Percentiles rank a stretch among this genome's conserved stretches.
These are phyloP conservation scores for Fusarium nygamai DNA, from an alignment of 2,329 filamentous ascomycete species.

Conservation along the genomic window DNA sequence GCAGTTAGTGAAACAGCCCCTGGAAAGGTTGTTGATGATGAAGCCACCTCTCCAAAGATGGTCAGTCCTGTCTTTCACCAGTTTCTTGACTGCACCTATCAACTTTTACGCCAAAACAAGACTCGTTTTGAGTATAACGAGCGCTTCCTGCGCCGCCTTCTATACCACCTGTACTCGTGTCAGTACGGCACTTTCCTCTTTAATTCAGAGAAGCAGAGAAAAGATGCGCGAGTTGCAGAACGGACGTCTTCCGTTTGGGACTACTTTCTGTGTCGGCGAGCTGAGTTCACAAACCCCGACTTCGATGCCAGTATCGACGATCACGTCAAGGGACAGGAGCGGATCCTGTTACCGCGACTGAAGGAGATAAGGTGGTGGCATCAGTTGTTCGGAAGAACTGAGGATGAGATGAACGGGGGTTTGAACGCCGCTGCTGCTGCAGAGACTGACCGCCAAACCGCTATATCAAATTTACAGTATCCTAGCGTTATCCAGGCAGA, in stretches of 20 bases:
- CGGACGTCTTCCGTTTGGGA: constrained; percentile 92
- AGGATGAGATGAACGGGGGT: constrained; percentile 90
- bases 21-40: constrained; percentile 58
- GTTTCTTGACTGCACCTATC: constrained; percentile 93
- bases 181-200: constrained; percentile 98
- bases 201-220: constrained; percentile 90
- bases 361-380: constrained; percentile 93
- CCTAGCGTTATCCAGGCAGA: constrained; percentile 41
- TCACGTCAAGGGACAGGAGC: constrained; percentile 79
- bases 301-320: constrained; percentile 83
- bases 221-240: constrained; percentile 73
- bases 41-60: constrained; percentile 85
- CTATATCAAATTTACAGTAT: constrained; percentile 49
- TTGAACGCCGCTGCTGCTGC: constrained; percentile 64
- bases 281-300: constrained; percentile 83
- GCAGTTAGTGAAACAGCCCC: constrained; percentile 53
- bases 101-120: constrained; percentile 85
- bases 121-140: constrained; percentile 97
- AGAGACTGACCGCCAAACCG: constrained; percentile 53
- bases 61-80: constrained; percentile 97
- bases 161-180: constrained; percentile 95
- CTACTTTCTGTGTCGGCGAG: constrained; percentile 84
- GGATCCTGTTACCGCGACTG: constrained; percentile 82
- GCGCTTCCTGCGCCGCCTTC: constrained; percentile 84
- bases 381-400: constrained; percentile 83